Evolutionary conservation across 306 rosid genomes (phyloP).

Genomic region (Cucurbita pepo): DNA sequence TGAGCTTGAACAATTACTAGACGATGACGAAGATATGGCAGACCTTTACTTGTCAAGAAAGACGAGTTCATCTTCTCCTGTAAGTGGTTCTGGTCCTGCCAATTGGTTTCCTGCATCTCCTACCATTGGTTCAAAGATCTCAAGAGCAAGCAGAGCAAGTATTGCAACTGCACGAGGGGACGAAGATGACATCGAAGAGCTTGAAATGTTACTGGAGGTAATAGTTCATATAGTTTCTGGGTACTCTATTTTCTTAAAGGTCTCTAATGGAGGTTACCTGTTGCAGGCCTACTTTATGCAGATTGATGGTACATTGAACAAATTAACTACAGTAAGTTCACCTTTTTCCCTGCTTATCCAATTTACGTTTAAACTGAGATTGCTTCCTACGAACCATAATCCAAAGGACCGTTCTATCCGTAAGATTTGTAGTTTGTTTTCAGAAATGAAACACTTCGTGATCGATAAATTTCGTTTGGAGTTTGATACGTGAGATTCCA

Average conservation of each 20-base stretch:
- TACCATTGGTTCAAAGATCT: slow-evolving; percentile 50
- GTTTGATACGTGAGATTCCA: too few relatives aligned
- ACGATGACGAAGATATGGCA: slow-evolving; percentile 95
- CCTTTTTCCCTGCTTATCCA: background rate
- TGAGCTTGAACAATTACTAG: slow-evolving; percentile 85
- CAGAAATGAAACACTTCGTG: too few relatives aligned
- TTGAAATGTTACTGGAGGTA: slow-evolving; percentile 88
- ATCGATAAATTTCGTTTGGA: too few relatives aligned
- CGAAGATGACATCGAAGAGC: slow-evolving; percentile 71
- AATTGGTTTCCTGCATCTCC: slow-evolving; percentile 48
- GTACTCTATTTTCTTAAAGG: background rate
- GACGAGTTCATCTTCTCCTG: slow-evolving; percentile 55
- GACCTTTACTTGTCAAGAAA: slow-evolving; percentile 92
- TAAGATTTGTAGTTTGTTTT: too few relatives aligned
- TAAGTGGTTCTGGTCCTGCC: slow-evolving; percentile 48
- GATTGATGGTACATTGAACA: slow-evolving; percentile 65
- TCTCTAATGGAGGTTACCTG: slow-evolving; percentile 6
- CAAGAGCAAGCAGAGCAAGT: slow-evolving; percentile 76
- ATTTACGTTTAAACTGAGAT: too few relatives aligned
- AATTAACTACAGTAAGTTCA: slow-evolving; percentile 47
- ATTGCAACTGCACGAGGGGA: slow-evolving; percentile 39
- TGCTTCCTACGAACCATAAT: too few relatives aligned
- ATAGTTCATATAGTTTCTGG: background rate
- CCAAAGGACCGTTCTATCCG: background rate
- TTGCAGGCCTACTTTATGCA: slow-evolving; percentile 82